Evolutionary conservation across 345 rosid species (phyloP).

Genomic region (Aegle marmelos): DNA sequence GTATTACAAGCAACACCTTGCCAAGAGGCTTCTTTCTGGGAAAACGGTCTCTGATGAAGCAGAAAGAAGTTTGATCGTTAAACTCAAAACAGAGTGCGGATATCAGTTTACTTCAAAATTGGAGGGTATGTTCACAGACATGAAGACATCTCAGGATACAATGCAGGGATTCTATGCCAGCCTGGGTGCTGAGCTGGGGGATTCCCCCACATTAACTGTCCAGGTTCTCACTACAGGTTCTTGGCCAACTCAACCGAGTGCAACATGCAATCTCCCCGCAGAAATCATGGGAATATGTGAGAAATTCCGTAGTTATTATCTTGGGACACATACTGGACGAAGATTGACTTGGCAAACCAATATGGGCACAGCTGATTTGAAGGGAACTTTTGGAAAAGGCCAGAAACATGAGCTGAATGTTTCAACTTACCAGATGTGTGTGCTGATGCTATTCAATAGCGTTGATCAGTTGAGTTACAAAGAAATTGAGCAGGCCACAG

Average conservation of each 20-base stretch:
- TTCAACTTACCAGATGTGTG: slow-evolving; percentile 77
- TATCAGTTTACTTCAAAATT: slow-evolving; percentile 70
- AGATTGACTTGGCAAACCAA: slow-evolving; percentile 76
- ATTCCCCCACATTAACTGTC: slow-evolving; percentile 58
- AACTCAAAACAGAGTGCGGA: slow-evolving; percentile 78
- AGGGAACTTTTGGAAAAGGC: slow-evolving; percentile 64
- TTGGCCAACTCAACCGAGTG: slow-evolving; percentile 71
- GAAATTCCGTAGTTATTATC: slow-evolving; percentile 61
- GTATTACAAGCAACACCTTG: slow-evolving; percentile 73
- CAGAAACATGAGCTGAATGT: slow-evolving; percentile 77
- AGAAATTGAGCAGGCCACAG: slow-evolving; percentile 72
- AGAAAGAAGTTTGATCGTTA: slow-evolving; percentile 68
- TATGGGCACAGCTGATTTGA: slow-evolving; percentile 77
- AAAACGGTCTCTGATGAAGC: slow-evolving; percentile 75
- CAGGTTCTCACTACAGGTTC: slow-evolving; percentile 74
- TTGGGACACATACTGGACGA: slow-evolving; percentile 68
- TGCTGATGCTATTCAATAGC: slow-evolving; percentile 59
- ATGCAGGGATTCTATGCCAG: slow-evolving; percentile 62
- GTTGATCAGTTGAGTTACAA: slow-evolving; percentile 55
- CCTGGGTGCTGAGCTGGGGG: slow-evolving; percentile 48
- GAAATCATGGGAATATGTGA: slow-evolving; percentile 59
- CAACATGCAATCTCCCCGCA: slow-evolving; percentile 58
- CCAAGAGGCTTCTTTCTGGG: slow-evolving; percentile 65
- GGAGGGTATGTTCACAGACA: slow-evolving; percentile 77
- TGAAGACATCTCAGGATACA: slow-evolving; percentile 74